phyloP scores from a whole-genome alignment of 2,329 filamentous ascomycete species.

The Cladosporium austrohemisphaericum region DNA sequence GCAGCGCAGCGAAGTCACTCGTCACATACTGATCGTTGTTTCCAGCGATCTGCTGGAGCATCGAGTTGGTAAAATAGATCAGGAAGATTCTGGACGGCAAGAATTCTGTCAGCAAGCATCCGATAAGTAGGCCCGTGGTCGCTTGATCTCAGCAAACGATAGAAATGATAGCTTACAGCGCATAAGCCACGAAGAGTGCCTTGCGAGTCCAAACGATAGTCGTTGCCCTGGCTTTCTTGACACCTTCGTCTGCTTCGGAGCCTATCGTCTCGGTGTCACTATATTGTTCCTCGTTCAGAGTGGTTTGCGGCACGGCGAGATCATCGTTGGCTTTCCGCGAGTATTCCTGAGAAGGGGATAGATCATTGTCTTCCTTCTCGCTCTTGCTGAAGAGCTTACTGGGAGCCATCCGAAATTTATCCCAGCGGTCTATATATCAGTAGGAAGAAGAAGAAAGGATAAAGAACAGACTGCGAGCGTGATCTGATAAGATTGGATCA shows the following conservation, averaged over 20 bases:
- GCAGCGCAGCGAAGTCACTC: constrained; percentile 33
- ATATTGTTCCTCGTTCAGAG: background rate
- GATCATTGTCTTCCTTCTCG: background rate
- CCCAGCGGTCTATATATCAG: too few relatives aligned
- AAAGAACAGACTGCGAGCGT: too few relatives aligned
- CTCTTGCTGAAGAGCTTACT: background rate
- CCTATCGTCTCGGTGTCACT: constrained; percentile 16
- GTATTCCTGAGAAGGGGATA: background rate
- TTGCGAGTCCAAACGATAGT: constrained; percentile 40
- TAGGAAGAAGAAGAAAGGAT: too few relatives aligned
- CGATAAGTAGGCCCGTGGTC: too few relatives aligned
- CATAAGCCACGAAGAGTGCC: constrained; percentile 36
- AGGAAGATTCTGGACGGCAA: constrained; percentile 45
- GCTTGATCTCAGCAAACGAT: background rate
- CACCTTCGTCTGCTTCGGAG: constrained; percentile 36
- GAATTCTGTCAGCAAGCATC: background rate
- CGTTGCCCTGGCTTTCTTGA: constrained; percentile 39
- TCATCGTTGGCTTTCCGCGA: background rate
- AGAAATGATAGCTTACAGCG: constrained; percentile 32
- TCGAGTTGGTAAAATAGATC: constrained; percentile 49
- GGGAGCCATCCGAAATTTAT: too few relatives aligned
- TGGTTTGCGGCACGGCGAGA: background rate
- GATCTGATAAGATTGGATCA: too few relatives aligned
- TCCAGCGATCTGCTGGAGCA: constrained; percentile 41
- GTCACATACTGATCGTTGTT: constrained; percentile 41